Conservation (phyloP, 1,284 basidiomycete species). For the Polyporus tsugae region DNA sequence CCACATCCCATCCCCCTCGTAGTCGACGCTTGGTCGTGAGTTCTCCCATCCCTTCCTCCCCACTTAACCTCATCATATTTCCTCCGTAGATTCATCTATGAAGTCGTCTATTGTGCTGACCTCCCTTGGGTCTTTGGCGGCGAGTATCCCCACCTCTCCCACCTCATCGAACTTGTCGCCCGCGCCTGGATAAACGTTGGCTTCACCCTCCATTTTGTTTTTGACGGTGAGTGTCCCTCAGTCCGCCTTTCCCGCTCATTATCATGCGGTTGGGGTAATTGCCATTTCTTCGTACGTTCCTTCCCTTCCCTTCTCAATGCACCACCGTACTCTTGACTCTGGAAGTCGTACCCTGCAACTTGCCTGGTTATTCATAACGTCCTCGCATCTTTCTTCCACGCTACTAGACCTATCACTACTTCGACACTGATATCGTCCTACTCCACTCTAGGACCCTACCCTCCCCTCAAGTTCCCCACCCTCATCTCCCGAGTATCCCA, state of each 20-base stretch:
- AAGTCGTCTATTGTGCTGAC: slow-evolving; percentile 66
- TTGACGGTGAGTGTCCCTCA: slow-evolving; percentile 73
- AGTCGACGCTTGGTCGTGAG: slow-evolving; percentile 92
- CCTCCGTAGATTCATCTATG: slow-evolving; percentile 76
- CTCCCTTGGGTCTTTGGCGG: slow-evolving; percentile 90
- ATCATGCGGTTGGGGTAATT: too few relatives aligned
- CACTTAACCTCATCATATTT: not conserved
- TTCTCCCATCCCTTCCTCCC: slow-evolving; percentile 34
- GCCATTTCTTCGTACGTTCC: not conserved
- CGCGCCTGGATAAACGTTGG: slow-evolving; percentile 79
- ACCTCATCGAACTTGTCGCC: slow-evolving; percentile 61
- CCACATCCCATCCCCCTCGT: slow-evolving; percentile 54
- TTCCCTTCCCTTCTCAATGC: not conserved
- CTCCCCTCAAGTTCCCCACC: slow-evolving; percentile 80
- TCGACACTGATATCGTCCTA: not conserved
- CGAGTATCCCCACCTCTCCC: slow-evolving; percentile 73
- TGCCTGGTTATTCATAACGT: too few relatives aligned
- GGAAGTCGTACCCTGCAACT: not conserved
- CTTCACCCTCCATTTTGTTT: slow-evolving; percentile 84
- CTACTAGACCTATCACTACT: not conserved
- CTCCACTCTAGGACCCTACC: slow-evolving; percentile 65
- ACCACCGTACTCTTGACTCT: not conserved
- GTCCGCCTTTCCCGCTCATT: not conserved
- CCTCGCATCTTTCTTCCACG: not conserved
- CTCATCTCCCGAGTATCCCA: slow-evolving; percentile 66